phyloP scores from a whole-genome alignment of 1,284 basidiomycete genomes.

The Leccinum solheimii region DNA sequence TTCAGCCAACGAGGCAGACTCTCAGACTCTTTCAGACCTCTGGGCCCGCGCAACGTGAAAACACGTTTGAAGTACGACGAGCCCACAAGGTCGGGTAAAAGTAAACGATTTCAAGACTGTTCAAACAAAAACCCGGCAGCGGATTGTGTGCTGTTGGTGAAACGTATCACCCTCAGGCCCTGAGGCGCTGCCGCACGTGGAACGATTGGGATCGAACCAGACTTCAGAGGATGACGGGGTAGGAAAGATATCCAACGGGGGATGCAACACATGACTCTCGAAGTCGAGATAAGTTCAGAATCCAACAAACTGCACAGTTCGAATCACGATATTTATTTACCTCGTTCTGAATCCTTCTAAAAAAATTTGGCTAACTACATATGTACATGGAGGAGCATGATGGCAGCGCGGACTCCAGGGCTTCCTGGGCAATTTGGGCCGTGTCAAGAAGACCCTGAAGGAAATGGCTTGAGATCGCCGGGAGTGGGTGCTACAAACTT shows the following conservation, averaged over 20 bases:
- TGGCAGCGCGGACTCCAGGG: not conserved
- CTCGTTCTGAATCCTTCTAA: not conserved
- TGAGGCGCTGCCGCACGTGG: not conserved
- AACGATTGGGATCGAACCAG: not conserved
- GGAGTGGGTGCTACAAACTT: not conserved
- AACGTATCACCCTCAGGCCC: not conserved
- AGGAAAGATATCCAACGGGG: not conserved
- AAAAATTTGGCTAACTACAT: not conserved
- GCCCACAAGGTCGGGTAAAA: not conserved
- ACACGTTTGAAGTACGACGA: not conserved
- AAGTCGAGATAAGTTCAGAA: not conserved
- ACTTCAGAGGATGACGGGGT: not conserved
- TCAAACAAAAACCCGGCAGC: not conserved
- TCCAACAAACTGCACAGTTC: not conserved
- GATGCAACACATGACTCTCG: not conserved
- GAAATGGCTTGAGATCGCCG: not conserved
- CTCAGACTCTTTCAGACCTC: not conserved
- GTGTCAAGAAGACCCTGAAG: not conserved
- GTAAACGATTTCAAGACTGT: not conserved
- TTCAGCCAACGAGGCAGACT: not conserved
- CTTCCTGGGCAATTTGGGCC: constrained; percentile 5
- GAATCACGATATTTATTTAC: not conserved
- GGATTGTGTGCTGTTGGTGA: not conserved
- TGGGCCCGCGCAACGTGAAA: not conserved
- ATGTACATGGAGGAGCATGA: not conserved